Conservation (phyloP, 2,329 filamentous ascomycete genomes). For the Pseudocercospora eumusae region DNA sequence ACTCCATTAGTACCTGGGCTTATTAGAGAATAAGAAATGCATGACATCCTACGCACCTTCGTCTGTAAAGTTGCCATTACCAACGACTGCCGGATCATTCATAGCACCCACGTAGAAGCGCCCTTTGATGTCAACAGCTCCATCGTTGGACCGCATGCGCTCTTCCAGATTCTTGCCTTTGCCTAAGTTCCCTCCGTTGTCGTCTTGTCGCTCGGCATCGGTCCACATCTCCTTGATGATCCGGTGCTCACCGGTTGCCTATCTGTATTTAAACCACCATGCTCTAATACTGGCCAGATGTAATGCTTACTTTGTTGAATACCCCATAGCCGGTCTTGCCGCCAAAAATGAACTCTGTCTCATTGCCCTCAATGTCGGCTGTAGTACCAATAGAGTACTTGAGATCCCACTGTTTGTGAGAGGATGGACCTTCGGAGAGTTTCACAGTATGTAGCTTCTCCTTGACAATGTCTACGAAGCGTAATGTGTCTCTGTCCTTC, state of each 20-base stretch:
- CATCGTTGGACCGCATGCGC: slow-evolving; percentile 73
- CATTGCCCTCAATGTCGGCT: slow-evolving; percentile 70
- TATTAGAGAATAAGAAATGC: slow-evolving; percentile 2
- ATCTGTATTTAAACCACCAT: background rate
- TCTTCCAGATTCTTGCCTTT: slow-evolving; percentile 21
- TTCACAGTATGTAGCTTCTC: slow-evolving; percentile 72
- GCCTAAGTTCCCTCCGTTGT: slow-evolving; percentile 36
- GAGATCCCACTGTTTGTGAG: slow-evolving; percentile 58
- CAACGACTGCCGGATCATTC: slow-evolving; percentile 66
- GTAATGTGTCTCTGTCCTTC: slow-evolving; percentile 62
- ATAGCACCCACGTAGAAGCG: slow-evolving; percentile 85
- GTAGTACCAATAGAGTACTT: slow-evolving; percentile 62
- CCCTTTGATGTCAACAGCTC: slow-evolving; percentile 71
- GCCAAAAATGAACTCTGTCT: slow-evolving; percentile 72
- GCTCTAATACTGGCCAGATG: background rate
- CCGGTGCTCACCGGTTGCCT: slow-evolving; percentile 53
- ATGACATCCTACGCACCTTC: slow-evolving; percentile 38
- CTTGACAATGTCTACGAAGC: slow-evolving; percentile 82
- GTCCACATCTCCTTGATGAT: slow-evolving; percentile 61
- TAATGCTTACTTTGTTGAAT: slow-evolving; percentile 58
- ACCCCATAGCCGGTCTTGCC: slow-evolving; percentile 82
- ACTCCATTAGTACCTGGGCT: background rate
- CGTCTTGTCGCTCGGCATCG: slow-evolving; percentile 49
- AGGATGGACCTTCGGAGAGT: slow-evolving; percentile 62
- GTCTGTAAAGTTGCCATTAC: slow-evolving; percentile 34